A percentile compares a stretch with the other conserved stretches of the same genome.
phyloP scores from a whole-genome alignment of 306 rosid species.

The Gastrolobium bilobum region DNA sequence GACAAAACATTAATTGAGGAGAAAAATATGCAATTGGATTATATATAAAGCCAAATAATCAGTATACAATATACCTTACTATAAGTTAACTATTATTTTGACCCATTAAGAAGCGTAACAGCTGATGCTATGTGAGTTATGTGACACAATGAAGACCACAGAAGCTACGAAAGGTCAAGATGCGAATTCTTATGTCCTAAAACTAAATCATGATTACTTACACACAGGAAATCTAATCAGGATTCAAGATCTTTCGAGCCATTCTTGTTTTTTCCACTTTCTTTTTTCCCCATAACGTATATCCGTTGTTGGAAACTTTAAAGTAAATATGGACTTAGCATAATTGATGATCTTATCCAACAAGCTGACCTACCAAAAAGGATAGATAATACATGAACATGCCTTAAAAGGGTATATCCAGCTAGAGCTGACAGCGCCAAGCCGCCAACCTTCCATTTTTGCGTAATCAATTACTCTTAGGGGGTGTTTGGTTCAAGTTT shows the following conservation, averaged over 20 bases:
- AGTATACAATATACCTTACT: slow-evolving; percentile 5
- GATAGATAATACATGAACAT: background rate
- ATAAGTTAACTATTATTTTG: background rate
- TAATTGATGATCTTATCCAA: background rate
- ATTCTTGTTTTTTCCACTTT: too few species aligned
- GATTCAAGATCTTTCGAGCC: background rate
- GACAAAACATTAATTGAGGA: background rate
- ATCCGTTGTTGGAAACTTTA: background rate
- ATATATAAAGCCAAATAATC: background rate
- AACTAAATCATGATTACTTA: slow-evolving; percentile 8
- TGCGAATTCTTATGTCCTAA: background rate
- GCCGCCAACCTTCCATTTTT: background rate
- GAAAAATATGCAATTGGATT: slow-evolving; percentile 29
- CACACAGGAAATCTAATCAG: background rate
- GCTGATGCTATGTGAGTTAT: slow-evolving; percentile 15
- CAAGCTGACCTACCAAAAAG: too few species aligned
- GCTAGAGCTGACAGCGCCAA: background rate
- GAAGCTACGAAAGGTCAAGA: background rate
- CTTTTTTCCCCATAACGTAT: too few species aligned
- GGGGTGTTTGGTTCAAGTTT: too few species aligned
- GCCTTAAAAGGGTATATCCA: background rate
- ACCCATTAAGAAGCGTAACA: background rate
- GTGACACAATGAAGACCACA: background rate
- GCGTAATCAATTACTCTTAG: background rate
- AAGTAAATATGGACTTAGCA: background rate